Percentiles rank a stretch among this genome's conserved stretches.
Conservation (phyloP, 192 early-diverging fungal genomes). For the Coemansia nantahalensis region DNA sequence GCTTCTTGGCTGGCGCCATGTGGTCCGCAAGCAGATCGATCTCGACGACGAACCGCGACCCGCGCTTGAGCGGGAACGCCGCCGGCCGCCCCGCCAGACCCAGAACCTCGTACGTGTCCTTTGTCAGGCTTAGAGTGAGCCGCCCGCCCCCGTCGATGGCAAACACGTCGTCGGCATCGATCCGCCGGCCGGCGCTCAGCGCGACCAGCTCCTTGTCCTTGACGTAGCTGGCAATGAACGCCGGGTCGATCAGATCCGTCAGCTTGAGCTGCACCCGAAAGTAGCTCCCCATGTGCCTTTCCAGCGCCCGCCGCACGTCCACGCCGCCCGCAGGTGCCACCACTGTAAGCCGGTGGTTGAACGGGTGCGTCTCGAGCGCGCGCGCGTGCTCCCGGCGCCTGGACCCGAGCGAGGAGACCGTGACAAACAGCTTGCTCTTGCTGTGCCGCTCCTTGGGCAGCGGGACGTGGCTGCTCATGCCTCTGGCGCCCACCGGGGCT, state of each 20-base stretch:
- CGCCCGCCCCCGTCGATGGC: slow-evolving; percentile 40
- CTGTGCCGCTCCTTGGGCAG: slow-evolving; percentile 43
- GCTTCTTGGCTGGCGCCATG: slow-evolving; percentile 35
- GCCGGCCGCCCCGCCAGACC: slow-evolving; percentile 25
- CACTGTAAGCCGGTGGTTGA: slow-evolving; percentile 40
- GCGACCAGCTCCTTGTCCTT: slow-evolving; percentile 23
- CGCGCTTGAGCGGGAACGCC: slow-evolving; percentile 37
- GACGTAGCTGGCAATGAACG: slow-evolving; percentile 27
- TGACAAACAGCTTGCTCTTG: slow-evolving; percentile 49
- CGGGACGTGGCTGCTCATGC: slow-evolving; percentile 49
- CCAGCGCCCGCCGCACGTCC: not conserved
- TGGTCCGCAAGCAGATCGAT: slow-evolving; percentile 19
- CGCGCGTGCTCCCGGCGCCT: slow-evolving; percentile 25
- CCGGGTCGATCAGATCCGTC: slow-evolving; percentile 31
- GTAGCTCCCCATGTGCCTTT: slow-evolving; percentile 13
- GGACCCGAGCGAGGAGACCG: slow-evolving; percentile 32
- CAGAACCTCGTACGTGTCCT: slow-evolving; percentile 41
- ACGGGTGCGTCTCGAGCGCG: slow-evolving; percentile 37
- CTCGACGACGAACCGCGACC: slow-evolving; percentile 25
- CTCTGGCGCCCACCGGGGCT: too few species aligned
- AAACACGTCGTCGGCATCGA: slow-evolving; percentile 47
- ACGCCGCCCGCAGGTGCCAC: slow-evolving; percentile 1
- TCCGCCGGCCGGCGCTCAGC: slow-evolving; percentile 10
- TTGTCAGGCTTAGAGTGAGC: slow-evolving; percentile 38
- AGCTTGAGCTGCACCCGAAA: slow-evolving; percentile 24